These are phyloP conservation scores for Apiospora phragmitis DNA, from an alignment of 2,329 filamentous ascomycete genomes.

Conservation along the genomic window DNA sequence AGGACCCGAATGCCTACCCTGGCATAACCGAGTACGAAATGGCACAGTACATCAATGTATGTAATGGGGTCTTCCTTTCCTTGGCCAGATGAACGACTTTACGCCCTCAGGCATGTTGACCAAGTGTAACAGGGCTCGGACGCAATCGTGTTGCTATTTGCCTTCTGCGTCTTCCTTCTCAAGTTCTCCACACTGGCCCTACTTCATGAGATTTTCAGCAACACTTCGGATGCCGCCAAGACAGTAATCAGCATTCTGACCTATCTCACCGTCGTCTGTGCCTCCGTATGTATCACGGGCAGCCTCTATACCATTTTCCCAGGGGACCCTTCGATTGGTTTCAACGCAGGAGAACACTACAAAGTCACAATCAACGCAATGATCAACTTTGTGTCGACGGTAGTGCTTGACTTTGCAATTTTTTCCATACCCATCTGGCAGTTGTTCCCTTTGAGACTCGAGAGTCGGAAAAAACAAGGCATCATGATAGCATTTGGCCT, in stretches of 20 bases:
- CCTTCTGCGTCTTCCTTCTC: not conserved
- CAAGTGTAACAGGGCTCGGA: not conserved
- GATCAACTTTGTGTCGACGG: not conserved
- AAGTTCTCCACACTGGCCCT: not conserved
- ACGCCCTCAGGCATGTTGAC: too few relatives aligned
- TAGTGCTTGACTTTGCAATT: not conserved
- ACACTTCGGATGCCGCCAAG: not conserved
- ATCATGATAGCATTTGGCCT: not conserved
- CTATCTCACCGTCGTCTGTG: not conserved
- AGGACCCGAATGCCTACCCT: not conserved
- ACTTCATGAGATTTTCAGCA: not conserved
- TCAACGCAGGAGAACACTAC: not conserved
- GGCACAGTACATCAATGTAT: too few relatives aligned
- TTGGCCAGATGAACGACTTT: not conserved
- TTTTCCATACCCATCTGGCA: not conserved
- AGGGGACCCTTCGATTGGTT: not conserved
- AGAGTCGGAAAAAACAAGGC: not conserved
- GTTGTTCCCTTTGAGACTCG: not conserved
- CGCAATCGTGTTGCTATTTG: not conserved
- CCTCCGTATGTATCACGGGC: not conserved
- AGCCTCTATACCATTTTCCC: not conserved
- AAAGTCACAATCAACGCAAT: not conserved
- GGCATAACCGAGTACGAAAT: not conserved
- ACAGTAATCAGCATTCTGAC: not conserved
- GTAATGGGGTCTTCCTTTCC: too few relatives aligned